A percentile compares a stretch with the other conserved stretches of the same genome.
phyloP scores from a whole-genome alignment of 495 filamentous ascomycete species.

The Aspergillus nanangensis region DNA sequence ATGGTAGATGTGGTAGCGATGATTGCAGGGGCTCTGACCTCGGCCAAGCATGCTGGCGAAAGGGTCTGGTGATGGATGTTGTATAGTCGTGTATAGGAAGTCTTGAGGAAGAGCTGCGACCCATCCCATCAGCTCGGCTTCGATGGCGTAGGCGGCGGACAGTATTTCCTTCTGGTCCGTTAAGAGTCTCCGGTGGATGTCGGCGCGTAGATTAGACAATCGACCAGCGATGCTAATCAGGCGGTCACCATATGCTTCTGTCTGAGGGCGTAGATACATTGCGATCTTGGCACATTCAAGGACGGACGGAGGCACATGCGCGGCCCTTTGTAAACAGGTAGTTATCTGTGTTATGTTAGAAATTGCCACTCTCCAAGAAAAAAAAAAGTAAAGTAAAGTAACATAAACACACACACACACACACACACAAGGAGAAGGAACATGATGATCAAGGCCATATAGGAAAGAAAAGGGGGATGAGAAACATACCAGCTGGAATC shows the following conservation, averaged over 20 bases:
- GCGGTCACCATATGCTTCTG: conserved; percentile 30
- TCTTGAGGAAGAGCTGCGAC: conserved; percentile 33
- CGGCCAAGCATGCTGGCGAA: conserved; percentile 19
- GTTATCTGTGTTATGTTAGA: conserved; percentile 24
- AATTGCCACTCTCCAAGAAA: background rate
- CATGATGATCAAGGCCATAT: no score
- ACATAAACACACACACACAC: no score
- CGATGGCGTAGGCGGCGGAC: conserved; percentile 41
- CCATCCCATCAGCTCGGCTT: conserved; percentile 45
- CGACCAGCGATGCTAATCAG: conserved; percentile 35
- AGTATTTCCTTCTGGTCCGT: conserved; percentile 42
- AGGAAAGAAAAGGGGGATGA: no score
- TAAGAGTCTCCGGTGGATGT: conserved; percentile 30
- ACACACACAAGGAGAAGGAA: no score
- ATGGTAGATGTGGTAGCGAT: conserved; percentile 56
- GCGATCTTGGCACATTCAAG: conserved; percentile 30
- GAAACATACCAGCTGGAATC: conserved; percentile 44
- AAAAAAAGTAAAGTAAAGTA: background rate
- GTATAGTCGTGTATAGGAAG: conserved; percentile 27
- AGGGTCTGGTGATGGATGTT: conserved; percentile 16
- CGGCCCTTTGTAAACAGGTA: conserved; percentile 35
- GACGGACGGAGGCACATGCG: conserved; percentile 29
- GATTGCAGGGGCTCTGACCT: conserved; percentile 38
- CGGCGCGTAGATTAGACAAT: conserved; percentile 43
- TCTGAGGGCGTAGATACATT: conserved; percentile 29